Conservation (phyloP, 2,329 filamentous ascomycete genomes). For the Aspergillus transmontanensis region DNA sequence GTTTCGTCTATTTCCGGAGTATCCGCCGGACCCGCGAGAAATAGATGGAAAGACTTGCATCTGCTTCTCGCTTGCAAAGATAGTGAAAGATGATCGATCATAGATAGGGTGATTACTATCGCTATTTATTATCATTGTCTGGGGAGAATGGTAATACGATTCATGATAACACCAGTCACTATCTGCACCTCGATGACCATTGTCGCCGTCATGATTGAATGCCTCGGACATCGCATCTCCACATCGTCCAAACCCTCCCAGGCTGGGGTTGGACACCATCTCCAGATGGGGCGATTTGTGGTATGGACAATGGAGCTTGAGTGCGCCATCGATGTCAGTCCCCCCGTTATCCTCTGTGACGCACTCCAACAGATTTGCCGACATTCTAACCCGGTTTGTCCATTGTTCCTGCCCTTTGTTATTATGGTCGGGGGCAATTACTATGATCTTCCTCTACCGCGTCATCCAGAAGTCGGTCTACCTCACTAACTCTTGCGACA, state of each 20-base stretch:
- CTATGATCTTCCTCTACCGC: not conserved
- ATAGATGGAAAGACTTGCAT: not conserved
- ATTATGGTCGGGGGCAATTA: not conserved
- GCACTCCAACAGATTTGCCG: not conserved
- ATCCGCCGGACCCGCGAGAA: constrained; percentile 23
- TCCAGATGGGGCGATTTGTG: not conserved
- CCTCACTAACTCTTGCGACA: not conserved
- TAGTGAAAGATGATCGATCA: constrained; percentile 2
- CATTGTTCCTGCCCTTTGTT: not conserved
- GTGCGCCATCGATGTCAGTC: not conserved
- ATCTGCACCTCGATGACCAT: constrained; percentile 2
- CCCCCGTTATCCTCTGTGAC: not conserved
- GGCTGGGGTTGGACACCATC: not conserved
- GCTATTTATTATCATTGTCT: not conserved
- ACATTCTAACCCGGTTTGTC: not conserved
- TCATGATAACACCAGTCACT: not conserved
- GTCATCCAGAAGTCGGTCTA: not conserved
- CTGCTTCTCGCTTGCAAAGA: not conserved
- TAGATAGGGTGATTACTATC: not conserved
- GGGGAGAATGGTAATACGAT: not conserved
- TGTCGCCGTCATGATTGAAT: constrained; percentile 1
- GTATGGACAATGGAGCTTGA: not conserved
- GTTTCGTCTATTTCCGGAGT: constrained; percentile 2
- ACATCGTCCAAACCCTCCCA: not conserved
- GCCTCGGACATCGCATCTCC: not conserved